Percentiles rank a stretch among this genome's conserved stretches.
Evolutionary conservation across 148 eudicot genomes (phyloP).

Genomic region (Fagopyrum homotropicum): DNA sequence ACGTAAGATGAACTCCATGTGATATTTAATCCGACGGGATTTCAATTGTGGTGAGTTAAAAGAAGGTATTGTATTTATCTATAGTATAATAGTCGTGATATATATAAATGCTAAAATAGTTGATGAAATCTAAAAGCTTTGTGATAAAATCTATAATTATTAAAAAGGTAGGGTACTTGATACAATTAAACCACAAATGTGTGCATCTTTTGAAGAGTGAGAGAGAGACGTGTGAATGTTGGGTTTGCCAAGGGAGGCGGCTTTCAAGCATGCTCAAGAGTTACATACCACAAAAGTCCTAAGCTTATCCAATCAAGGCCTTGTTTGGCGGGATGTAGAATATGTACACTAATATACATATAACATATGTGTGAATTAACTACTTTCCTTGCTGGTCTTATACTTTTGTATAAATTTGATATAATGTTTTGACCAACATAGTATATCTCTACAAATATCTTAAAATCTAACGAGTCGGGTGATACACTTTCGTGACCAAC

Average conservation of each 20-base stretch:
- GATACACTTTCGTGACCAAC: no score
- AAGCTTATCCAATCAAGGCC: neutral
- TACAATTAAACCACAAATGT: no score
- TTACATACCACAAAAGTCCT: neutral
- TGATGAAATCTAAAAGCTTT: no score
- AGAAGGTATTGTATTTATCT: no score
- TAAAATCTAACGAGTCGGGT: no score
- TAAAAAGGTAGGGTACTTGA: no score
- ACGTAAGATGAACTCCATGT: no score
- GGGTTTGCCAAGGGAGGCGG: constrained; percentile 3
- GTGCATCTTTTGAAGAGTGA: neutral
- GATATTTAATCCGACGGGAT: no score
- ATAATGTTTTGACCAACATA: neutral
- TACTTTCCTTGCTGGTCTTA: neutral
- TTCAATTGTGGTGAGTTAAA: no score
- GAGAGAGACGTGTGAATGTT: constrained; percentile 8
- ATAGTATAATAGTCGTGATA: no score
- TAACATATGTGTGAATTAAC: neutral
- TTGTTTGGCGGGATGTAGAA: neutral
- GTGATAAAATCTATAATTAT: no score
- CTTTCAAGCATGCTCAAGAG: neutral
- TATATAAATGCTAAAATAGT: no score
- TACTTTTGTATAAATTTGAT: neutral
- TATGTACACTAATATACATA: neutral
- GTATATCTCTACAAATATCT: neutral